These are phyloP conservation scores for Neurospora terricola DNA, from an alignment of 495 filamentous ascomycete species.

Conservation along the genomic window DNA sequence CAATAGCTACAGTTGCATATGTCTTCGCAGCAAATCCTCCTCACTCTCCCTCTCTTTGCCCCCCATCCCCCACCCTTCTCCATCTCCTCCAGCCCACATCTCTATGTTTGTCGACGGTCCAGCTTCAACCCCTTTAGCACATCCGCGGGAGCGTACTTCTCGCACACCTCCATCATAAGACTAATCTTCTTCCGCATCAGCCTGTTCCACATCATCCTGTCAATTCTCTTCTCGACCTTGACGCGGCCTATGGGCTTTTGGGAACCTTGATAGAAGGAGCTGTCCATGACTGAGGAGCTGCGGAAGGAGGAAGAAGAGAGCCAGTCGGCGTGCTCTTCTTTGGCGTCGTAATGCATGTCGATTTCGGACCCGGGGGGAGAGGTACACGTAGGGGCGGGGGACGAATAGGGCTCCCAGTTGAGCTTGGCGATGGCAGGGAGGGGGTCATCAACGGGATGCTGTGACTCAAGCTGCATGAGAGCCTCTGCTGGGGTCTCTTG, in stretches of 20 bases:
- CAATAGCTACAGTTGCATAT: background rate
- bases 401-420: no score
- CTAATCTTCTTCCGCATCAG: background rate
- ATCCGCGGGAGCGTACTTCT: background rate
- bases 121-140: background rate
- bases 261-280: fast-evolving
- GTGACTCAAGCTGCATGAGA: background rate
- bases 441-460: fast-evolving
- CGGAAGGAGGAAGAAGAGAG: background rate
- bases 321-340: background rate
- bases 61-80: background rate
- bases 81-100: background rate
- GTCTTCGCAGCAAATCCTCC: background rate
- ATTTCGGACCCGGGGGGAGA: no score
- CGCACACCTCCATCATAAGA: background rate
- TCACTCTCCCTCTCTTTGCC: background rate
- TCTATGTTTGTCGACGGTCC: background rate
- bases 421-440: background rate
- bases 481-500: background rate
- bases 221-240: background rate
- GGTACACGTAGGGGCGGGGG: no score
- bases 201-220: background rate
- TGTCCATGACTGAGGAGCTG: background rate
- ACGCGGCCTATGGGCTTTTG: background rate
- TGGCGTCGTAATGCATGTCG: background rate